Percentiles rank a stretch among this genome's conserved stretches.
phyloP scores from a whole-genome alignment of 78 protist genomes.

The Dictyostelium purpureum region DNA sequence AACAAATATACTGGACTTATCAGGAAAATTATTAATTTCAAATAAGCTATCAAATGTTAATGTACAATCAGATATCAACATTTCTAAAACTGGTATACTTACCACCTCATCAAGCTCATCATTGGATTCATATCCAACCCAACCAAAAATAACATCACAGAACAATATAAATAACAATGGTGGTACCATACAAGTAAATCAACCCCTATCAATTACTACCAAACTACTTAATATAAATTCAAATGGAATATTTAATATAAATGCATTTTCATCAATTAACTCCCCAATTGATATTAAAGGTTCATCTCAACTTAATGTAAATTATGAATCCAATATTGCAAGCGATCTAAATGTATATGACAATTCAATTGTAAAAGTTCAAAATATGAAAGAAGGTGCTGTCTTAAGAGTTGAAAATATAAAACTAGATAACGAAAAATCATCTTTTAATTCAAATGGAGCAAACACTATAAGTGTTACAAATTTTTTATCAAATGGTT shows the following conservation, averaged over 20 bases:
- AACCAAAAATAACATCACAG: background rate
- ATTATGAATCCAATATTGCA: background rate
- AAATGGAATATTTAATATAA: background rate
- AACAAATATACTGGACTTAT: background rate
- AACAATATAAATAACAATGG: background rate
- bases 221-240: background rate
- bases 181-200: background rate
- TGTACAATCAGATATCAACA: background rate
- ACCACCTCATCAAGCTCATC: background rate
- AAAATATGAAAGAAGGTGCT: background rate
- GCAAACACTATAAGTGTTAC: no score
- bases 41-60: background rate
- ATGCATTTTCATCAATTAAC: background rate
- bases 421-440: background rate
- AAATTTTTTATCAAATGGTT: no score
- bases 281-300: background rate
- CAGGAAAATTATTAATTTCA: background rate
- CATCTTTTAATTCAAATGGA: background rate
- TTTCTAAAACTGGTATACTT: background rate
- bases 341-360: background rate
- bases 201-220: background rate
- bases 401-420: background rate
- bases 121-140: background rate
- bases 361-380: background rate
- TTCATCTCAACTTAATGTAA: background rate